A percentile compares a stretch with the other conserved stretches of the same genome.
These are phyloP conservation scores for Wickerhamiella dianesei DNA, from an alignment of 805 yeast genomes.

Conservation along the genomic window DNA sequence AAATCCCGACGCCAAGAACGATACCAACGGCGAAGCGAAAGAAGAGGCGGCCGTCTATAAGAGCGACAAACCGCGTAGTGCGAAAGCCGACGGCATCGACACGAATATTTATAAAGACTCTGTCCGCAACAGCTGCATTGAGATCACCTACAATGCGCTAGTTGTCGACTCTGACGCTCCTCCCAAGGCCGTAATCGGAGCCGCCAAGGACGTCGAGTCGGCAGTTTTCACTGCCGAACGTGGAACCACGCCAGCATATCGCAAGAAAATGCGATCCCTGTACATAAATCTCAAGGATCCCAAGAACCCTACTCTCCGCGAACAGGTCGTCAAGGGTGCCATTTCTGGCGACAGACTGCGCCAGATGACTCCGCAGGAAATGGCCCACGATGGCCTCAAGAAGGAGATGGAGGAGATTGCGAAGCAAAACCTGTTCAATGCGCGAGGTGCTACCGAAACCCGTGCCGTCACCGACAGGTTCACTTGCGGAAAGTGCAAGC, in stretches of 20 bases:
- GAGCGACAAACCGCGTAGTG: constrained; percentile 49
- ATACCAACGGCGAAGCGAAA: no score
- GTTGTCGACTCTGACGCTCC: constrained; percentile 61
- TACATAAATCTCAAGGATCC: constrained; percentile 80
- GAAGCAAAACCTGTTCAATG: constrained; percentile 82
- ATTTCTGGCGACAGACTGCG: constrained; percentile 54
- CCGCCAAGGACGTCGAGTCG: constrained; percentile 59
- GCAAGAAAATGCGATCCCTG: constrained; percentile 73
- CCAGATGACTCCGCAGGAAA: constrained; percentile 78
- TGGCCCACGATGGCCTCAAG: constrained; percentile 87
- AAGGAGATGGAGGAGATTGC: constrained; percentile 74
- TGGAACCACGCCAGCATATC: constrained; percentile 44
- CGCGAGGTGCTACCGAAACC: constrained; percentile 94
- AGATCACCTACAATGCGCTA: constrained; percentile 76
- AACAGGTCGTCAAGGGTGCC: constrained; percentile 51
- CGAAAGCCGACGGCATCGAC: constrained; percentile 67
- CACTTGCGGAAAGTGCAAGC: constrained; percentile 95
- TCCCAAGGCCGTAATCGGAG: constrained; percentile 44
- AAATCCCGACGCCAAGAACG: constrained; percentile 1
- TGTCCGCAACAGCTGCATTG: constrained; percentile 72
- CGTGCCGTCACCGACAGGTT: constrained; percentile 93
- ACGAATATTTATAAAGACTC: constrained; percentile 56
- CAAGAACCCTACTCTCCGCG: constrained; percentile 74
- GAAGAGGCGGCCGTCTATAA: constrained; percentile 8
- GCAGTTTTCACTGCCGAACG: constrained; percentile 51